Conservation (phyloP, 2,329 filamentous ascomycete genomes). For the Pseudogymnoascus sp. region DNA sequence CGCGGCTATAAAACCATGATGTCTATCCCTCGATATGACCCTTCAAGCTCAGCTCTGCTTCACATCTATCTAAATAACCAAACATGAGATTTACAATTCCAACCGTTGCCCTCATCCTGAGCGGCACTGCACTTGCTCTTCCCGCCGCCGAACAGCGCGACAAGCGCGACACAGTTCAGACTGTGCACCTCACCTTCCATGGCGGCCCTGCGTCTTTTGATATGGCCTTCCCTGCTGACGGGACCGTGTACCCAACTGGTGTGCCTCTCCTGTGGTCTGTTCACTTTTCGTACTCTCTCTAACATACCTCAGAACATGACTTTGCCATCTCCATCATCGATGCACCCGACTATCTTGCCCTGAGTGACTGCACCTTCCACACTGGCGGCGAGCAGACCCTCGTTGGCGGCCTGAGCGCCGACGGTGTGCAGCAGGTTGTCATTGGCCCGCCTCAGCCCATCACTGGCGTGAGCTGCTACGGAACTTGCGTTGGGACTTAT, state of each 20-base stretch:
- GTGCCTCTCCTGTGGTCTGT: constrained; percentile 10
- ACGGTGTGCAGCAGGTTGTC: constrained; percentile 28
- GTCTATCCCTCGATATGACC: not conserved
- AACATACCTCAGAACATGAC: constrained; percentile 28
- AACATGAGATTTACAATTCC: constrained; percentile 3
- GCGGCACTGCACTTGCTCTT: not conserved
- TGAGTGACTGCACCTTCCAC: constrained; percentile 36
- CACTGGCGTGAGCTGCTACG: constrained; percentile 34
- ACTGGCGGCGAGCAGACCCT: constrained; percentile 27
- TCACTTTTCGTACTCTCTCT: not conserved
- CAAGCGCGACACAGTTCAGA: not conserved
- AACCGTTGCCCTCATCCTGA: not conserved
- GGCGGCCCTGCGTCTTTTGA: constrained; percentile 34
- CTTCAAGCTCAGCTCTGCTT: not conserved
- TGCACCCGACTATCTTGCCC: constrained; percentile 36
- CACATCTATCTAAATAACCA: not conserved
- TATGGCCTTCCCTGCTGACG: constrained; percentile 36
- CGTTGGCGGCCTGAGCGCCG: constrained; percentile 26
- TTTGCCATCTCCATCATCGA: constrained; percentile 35
- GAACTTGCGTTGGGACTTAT: constrained; percentile 35
- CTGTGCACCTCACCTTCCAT: constrained; percentile 33
- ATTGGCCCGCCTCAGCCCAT: constrained; percentile 39
- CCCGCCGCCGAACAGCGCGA: not conserved
- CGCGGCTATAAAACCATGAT: constrained; percentile 1
- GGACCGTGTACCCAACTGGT: constrained; percentile 32